Evolutionary conservation across 371 early-diverging fungal species (phyloP).

Genomic region (Actinomortierella wolfii): DNA sequence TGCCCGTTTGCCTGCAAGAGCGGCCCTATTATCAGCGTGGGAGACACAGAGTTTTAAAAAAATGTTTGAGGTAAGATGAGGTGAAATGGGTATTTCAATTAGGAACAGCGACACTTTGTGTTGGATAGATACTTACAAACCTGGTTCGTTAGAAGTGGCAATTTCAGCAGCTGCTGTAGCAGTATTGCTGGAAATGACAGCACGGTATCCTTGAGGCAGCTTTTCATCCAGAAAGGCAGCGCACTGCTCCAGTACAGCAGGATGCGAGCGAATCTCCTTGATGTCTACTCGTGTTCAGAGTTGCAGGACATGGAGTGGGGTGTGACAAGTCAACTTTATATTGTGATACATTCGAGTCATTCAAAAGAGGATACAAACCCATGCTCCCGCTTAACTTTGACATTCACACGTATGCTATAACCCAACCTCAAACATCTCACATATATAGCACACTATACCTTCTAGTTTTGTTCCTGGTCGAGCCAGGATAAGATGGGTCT

Average conservation of each 20-base stretch:
- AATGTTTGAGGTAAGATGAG: neutral
- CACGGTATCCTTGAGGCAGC: slow-evolving; percentile 30
- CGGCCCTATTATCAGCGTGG: no score
- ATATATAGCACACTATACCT: no score
- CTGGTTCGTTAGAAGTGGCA: slow-evolving; percentile 23
- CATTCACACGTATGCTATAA: neutral
- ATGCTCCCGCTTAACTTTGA: neutral
- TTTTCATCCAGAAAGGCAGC: slow-evolving; percentile 34
- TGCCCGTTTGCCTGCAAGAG: slow-evolving; percentile 28
- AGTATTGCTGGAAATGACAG: slow-evolving; percentile 39
- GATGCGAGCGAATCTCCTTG: slow-evolving; percentile 35
- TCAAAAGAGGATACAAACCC: neutral
- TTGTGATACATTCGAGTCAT: neutral
- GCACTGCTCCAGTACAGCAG: slow-evolving; percentile 40
- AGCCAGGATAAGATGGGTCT: slow-evolving; percentile 44
- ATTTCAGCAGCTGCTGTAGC: slow-evolving; percentile 36
- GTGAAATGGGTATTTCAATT: neutral
- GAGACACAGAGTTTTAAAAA: no score
- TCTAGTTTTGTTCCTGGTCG: slow-evolving; percentile 16
- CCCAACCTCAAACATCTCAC: no score
- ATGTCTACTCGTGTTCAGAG: slow-evolving; percentile 18
- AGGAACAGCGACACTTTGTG: no score
- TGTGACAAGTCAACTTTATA: neutral
- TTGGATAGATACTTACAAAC: slow-evolving; percentile 21
- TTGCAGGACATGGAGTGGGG: neutral